Evolutionary conservation across 1,139 yeast species (phyloP).

Genomic region (Yamadazyma membranifaciens): DNA sequence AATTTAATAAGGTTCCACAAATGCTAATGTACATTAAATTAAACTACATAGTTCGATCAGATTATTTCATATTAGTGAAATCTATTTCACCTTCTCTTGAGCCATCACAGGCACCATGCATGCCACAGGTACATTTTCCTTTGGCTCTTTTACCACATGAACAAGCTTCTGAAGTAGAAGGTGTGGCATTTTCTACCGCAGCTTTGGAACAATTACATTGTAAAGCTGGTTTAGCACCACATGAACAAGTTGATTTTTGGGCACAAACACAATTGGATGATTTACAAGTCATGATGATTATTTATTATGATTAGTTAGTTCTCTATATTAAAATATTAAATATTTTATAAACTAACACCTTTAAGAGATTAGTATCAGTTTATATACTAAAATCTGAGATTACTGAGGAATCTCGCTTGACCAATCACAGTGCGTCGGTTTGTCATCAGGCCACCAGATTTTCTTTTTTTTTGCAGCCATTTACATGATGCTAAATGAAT

Average conservation of each 20-base stretch:
- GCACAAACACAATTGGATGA: slow-evolving; percentile 49
- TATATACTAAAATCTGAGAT: background rate
- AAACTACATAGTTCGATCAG: background rate
- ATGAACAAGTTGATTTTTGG: slow-evolving; percentile 48
- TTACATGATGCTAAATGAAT: no score
- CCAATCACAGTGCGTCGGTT: slow-evolving; percentile 16
- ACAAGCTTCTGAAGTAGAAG: slow-evolving; percentile 36
- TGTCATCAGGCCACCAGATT: slow-evolving; percentile 6
- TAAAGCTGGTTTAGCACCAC: slow-evolving; percentile 49
- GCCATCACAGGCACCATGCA: slow-evolving; percentile 36
- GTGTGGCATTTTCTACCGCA: slow-evolving; percentile 38
- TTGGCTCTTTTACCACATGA: slow-evolving; percentile 48
- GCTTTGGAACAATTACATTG: slow-evolving; percentile 46
- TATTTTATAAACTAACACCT: background rate
- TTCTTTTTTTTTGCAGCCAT: slow-evolving; percentile 11
- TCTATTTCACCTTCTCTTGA: slow-evolving; percentile 48
- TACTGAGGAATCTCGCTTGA: background rate
- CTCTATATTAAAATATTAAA: background rate
- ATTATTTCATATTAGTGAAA: slow-evolving; percentile 38
- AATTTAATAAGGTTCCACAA: background rate
- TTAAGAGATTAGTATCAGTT: background rate
- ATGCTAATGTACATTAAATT: slow-evolving; percentile 1
- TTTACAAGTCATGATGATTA: slow-evolving; percentile 38
- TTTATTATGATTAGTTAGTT: slow-evolving; percentile 1
- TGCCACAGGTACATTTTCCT: slow-evolving; percentile 44